Percentiles rank a stretch among this genome's conserved stretches.
phyloP scores from a whole-genome alignment of 768 basidiomycete genomes.

The Lactifluus subvellereus region DNA sequence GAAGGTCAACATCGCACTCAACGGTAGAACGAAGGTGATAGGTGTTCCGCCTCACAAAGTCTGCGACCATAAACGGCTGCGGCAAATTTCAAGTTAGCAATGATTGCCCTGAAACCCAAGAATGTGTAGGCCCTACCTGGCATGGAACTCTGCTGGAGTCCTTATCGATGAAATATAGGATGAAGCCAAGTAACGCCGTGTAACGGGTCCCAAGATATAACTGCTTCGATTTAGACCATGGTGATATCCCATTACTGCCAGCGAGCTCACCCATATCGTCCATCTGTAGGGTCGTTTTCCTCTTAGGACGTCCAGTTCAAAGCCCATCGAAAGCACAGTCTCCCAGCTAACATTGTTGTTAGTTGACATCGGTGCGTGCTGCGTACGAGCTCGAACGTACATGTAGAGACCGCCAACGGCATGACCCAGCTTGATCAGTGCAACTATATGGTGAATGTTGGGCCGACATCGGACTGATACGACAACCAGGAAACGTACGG shows the following conservation, averaged over 20 bases:
- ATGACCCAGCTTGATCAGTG: not conserved
- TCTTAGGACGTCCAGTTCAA: slow-evolving; percentile 4
- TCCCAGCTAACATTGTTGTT: not conserved
- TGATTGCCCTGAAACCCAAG: no score
- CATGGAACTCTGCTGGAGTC: not conserved
- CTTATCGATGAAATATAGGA: not conserved
- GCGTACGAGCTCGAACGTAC: not conserved
- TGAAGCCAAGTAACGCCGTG: not conserved
- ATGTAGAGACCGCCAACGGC: slow-evolving; percentile 3
- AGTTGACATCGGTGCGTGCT: not conserved
- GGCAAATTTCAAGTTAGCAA: not conserved
- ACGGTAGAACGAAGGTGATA: not conserved
- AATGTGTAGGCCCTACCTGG: not conserved
- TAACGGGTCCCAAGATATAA: not conserved
- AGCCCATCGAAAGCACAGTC: not conserved
- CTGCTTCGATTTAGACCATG: not conserved
- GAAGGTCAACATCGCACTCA: not conserved
- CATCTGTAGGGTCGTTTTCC: slow-evolving; percentile 7
- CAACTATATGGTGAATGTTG: not conserved
- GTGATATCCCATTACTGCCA: not conserved
- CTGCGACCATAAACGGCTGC: not conserved
- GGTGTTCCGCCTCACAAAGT: not conserved
- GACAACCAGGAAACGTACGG: not conserved
- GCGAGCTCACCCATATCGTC: not conserved
- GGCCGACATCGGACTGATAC: not conserved